Evolutionary conservation across 768 basidiomycete species (phyloP).

Genomic region (Phylloporus rhodoxanthus): DNA sequence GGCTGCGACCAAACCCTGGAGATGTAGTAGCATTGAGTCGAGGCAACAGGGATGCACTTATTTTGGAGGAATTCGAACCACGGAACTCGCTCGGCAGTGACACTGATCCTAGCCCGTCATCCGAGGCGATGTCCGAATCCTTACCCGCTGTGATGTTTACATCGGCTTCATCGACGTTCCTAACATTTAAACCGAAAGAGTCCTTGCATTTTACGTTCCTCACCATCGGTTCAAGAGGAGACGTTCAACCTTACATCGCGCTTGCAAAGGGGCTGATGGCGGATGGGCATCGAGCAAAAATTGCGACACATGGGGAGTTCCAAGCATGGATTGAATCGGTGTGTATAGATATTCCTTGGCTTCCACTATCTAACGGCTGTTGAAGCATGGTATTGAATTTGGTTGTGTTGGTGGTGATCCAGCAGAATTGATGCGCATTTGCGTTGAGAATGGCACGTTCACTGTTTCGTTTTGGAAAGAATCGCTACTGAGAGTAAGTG

Average conservation of each 20-base stretch:
- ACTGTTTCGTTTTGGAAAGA: conserved; percentile 94
- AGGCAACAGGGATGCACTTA: conserved; percentile 65
- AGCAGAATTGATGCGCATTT: conserved; percentile 95
- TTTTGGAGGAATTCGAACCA: conserved; percentile 80
- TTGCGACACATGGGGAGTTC: conserved; percentile 95
- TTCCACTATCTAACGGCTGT: conserved; percentile 6
- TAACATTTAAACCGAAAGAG: conserved; percentile 90
- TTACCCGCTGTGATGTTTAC: conserved; percentile 94
- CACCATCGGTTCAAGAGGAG: conserved; percentile 93
- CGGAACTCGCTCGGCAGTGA: conserved; percentile 31
- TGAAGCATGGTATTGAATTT: conserved; percentile 91
- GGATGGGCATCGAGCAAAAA: conserved; percentile 83
- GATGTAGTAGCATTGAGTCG: conserved; percentile 41
- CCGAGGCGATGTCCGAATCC: conserved; percentile 60
- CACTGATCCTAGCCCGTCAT: conserved; percentile 40
- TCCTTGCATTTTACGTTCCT: conserved; percentile 87
- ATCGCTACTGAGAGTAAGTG: conserved; percentile 71
- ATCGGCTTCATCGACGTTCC: conserved; percentile 90
- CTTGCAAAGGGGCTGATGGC: conserved; percentile 86
- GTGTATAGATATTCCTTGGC: conserved; percentile 28
- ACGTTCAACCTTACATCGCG: conserved; percentile 97
- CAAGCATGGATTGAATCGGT: conserved; percentile 93
- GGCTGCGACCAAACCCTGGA: conserved; percentile 41
- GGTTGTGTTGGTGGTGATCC: conserved; percentile 94
- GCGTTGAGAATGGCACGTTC: conserved; percentile 97